Percentiles rank a stretch among this genome's conserved stretches.
phyloP scores from a whole-genome alignment of 2,329 filamentous ascomycete species.

The Aureobasidium mangrovei region DNA sequence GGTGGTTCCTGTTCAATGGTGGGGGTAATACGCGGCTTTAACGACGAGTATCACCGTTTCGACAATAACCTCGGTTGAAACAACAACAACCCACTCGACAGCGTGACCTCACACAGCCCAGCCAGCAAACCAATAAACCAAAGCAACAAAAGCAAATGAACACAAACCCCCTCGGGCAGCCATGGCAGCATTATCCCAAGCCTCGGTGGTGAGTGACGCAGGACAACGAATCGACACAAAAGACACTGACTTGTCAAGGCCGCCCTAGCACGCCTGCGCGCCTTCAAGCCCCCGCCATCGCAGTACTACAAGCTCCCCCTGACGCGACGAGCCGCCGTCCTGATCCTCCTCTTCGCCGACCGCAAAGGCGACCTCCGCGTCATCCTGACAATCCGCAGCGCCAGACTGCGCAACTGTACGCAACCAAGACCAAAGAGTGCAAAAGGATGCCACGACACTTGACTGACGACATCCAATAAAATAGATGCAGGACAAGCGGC shows the following conservation, averaged over 20 bases:
- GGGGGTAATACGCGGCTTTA: too few species aligned
- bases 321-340: constrained; percentile 68
- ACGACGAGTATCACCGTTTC: too few species aligned
- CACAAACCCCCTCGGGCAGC: not conserved
- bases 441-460: not conserved
- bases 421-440: not conserved
- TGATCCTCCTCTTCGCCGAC: constrained; percentile 84
- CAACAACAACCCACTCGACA: too few species aligned
- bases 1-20: too few species aligned
- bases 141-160: too few species aligned
- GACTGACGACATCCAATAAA: constrained; percentile 19
- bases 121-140: too few species aligned
- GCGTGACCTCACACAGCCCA: too few species aligned
- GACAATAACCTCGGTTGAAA: too few species aligned
- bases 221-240: not conserved
- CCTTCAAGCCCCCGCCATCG: constrained; percentile 49
- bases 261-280: constrained; percentile 48
- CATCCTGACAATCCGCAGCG: constrained; percentile 53
- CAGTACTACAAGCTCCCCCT: constrained; percentile 49
- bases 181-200: constrained; percentile 18
- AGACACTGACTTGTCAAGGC: constrained; percentile 14
- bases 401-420: constrained; percentile 49
- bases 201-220: constrained; percentile 11
- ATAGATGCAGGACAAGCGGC: constrained; percentile 72
- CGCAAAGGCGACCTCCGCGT: constrained; percentile 65